Conservation (phyloP, 106 monocot species). For the Vanilla planifolia region DNA sequence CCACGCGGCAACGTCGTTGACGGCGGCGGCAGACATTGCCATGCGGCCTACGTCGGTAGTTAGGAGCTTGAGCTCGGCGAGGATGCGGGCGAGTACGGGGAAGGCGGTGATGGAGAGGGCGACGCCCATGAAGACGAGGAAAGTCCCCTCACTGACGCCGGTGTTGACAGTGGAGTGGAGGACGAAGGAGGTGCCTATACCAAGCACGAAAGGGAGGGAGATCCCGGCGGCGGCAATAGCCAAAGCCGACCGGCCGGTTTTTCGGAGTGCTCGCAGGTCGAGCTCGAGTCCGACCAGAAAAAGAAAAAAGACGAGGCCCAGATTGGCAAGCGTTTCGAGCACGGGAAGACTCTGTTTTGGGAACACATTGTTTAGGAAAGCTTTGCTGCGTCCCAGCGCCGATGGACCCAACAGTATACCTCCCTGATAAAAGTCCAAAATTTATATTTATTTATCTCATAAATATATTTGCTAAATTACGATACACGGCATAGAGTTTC, state of each 20-base stretch:
- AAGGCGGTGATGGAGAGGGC: constrained; percentile 43
- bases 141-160: constrained; percentile 15
- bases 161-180: constrained; percentile 22
- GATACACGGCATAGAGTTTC: too few species aligned
- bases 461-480: too few species aligned
- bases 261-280: constrained; percentile 35
- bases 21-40: constrained; percentile 45
- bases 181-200: constrained; percentile 32
- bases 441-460: too few species aligned
- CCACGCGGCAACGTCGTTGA: constrained; percentile 43
- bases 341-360: constrained; percentile 23
- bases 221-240: constrained; percentile 41
- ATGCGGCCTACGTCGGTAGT: constrained; percentile 45
- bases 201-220: constrained; percentile 34
- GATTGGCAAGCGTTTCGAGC: constrained; percentile 41
- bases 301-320: constrained; percentile 42
- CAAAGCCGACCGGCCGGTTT: constrained; percentile 27
- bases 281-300: constrained; percentile 46
- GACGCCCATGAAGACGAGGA: constrained; percentile 49
- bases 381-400: constrained; percentile 28
- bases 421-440: too few species aligned
- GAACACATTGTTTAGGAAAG: constrained; percentile 21
- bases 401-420: constrained; percentile 40
- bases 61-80: constrained; percentile 47
- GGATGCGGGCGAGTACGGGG: constrained; percentile 43